Conservation (phyloP, 495 filamentous ascomycete species). For the Lasiosphaeria hispida region DNA sequence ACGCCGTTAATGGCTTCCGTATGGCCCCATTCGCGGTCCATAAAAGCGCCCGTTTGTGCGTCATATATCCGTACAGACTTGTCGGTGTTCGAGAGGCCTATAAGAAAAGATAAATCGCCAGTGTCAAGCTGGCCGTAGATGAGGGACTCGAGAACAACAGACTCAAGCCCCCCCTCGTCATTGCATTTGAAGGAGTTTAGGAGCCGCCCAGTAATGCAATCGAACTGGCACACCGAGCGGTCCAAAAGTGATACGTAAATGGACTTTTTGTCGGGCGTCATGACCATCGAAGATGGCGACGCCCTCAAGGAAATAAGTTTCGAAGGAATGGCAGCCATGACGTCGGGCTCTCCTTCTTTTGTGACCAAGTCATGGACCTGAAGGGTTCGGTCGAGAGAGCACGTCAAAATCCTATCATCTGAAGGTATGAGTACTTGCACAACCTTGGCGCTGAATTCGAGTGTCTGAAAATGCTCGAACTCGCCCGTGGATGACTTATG, state of each 20-base stretch:
- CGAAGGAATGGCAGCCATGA: constrained; percentile 70
- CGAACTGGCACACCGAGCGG: constrained; percentile 73
- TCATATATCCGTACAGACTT: constrained; percentile 93
- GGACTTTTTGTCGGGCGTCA: constrained; percentile 60
- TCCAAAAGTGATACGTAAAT: constrained; percentile 77
- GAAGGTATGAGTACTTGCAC: constrained; percentile 48
- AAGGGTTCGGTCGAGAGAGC: constrained; percentile 83
- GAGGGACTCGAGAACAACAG: constrained; percentile 78
- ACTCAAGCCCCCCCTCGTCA: constrained; percentile 73
- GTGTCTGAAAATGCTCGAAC: constrained; percentile 51
- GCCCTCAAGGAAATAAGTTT: constrained; percentile 78
- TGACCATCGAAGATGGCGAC: constrained; percentile 78
- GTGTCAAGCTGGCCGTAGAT: constrained; percentile 50
- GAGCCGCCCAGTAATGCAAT: constrained; percentile 67
- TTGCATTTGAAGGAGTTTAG: constrained; percentile 73
- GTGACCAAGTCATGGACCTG: constrained; percentile 74
- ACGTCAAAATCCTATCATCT: constrained; percentile 69
- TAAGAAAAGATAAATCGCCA: constrained; percentile 53
- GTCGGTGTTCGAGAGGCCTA: constrained; percentile 86
- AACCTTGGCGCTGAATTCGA: constrained; percentile 49
- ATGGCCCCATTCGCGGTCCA: constrained; percentile 90
- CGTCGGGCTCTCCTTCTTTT: constrained; percentile 64
- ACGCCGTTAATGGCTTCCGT: constrained; percentile 87
- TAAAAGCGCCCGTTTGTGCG: constrained; percentile 65
- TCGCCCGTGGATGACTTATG: constrained; percentile 47